Evolutionary conservation across 2,329 filamentous ascomycete species (phyloP), one percentile per base, ranked within the genome.

Genomic region (Penicillium olsonii): DNA sequence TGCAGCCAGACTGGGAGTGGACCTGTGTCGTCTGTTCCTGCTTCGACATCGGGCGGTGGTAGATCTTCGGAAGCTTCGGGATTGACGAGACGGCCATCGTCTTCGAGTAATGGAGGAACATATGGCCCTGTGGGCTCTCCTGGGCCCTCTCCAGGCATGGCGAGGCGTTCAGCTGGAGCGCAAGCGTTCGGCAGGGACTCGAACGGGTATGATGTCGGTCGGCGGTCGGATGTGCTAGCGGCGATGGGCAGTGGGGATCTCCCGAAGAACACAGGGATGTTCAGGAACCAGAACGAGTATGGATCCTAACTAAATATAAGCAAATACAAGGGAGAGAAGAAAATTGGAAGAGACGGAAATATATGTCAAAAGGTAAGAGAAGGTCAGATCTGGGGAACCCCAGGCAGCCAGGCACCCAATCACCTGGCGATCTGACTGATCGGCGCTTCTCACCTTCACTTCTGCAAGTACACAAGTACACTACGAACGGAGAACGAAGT

Each of bases 1-100:
- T 68, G 68, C 49, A 78, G 57, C 76, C 76, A 78, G 46, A 78
- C 66, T 29, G 76, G 76, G 18, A 78, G 59, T 33, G n/a, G n/a
- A n/a, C n/a, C n/a, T n/a, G n/a, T n/a, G n/a, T n/a, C n/a, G n/a
- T n/a, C n/a, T n/a, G 50, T 31, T 35, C 58, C 55, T 37, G 66
- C 57, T 52, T 66, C 66, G 37, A 67, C 60, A 42, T 63, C 59
- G 20, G 64, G 64, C 20, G 56, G 61, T 37, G 64, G 56, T 12
- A 56, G 45, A 51, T 65, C 60, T 44, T 72, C 67, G 56, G 66
- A 63, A 55, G 62, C 62, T 43, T 69, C 68, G 60, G 67, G 59
- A 59, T 70, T 65, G 45, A 51, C 53, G 20, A 62, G 55, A 29
- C 58, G 60, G 40, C 69, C 68, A 31, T 73, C 67, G 42, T 68